phyloP scores from a whole-genome alignment of 805 yeast species.

The Candida khao-thaluensis region DNA sequence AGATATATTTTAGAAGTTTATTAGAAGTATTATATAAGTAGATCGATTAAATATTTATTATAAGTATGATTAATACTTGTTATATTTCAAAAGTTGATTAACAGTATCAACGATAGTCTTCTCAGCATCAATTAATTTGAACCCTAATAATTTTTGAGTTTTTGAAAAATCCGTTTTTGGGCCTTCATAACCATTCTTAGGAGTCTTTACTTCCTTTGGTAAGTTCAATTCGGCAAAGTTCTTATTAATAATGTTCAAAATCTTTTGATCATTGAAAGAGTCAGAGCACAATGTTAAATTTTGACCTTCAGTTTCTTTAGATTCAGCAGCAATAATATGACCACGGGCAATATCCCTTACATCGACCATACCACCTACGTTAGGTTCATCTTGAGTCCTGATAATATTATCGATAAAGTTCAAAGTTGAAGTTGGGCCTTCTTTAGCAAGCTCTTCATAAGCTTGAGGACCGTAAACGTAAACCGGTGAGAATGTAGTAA shows the following conservation, averaged over 20 bases:
- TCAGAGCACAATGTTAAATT: conserved; percentile 25
- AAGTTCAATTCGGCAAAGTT: conserved; percentile 12
- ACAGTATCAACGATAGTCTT: not conserved
- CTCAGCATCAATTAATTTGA: not conserved
- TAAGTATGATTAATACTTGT: not conserved
- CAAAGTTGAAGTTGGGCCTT: conserved; percentile 11
- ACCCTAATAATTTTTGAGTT: conserved; percentile 1
- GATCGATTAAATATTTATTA: not conserved
- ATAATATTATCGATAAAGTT: not conserved
- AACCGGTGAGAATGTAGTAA: conserved; percentile 41
- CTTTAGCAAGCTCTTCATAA: conserved; percentile 32
- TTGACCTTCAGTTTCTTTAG: conserved; percentile 28
- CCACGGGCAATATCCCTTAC: conserved; percentile 65
- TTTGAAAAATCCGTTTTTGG: not conserved
- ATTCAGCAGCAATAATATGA: conserved; percentile 51
- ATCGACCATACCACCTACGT: conserved; percentile 32
- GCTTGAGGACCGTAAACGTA: conserved; percentile 53
- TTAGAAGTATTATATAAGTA: conserved; percentile 31
- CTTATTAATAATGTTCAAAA: conserved; percentile 21
- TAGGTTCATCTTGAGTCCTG: not conserved
- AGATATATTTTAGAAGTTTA: conserved; percentile 93
- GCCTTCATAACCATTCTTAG: not conserved
- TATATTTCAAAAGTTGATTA: not conserved
- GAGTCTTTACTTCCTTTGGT: not conserved
- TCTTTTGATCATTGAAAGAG: conserved; percentile 17